Conservation (phyloP, 23 red algal genomes). For the Gracilaria caudata region DNA sequence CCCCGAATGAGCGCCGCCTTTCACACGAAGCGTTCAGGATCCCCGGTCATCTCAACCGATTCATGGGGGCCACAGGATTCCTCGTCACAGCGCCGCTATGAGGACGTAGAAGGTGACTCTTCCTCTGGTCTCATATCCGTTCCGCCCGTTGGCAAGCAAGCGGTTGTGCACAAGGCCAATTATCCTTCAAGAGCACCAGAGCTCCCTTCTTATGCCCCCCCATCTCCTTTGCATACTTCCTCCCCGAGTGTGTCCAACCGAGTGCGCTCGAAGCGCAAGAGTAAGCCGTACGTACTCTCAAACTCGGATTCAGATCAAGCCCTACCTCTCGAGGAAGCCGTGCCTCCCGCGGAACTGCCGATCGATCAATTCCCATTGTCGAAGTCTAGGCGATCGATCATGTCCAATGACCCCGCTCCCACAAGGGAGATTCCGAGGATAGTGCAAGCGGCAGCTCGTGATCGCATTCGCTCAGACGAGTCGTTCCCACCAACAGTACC, state of each 20-base stretch:
- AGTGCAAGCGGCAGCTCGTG: not conserved
- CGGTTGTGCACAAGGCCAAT: constrained; percentile 53
- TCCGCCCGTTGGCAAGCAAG: constrained; percentile 41
- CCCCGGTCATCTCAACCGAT: constrained; percentile 22
- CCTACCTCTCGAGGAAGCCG: not conserved
- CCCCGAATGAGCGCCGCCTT: constrained; percentile 50
- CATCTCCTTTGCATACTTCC: constrained; percentile 14
- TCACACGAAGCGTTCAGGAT: not conserved
- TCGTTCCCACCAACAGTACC: constrained; percentile 10
- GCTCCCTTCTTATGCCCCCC: constrained; percentile 16
- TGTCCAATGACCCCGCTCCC: constrained; percentile 13
- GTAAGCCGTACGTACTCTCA: constrained; percentile 34
- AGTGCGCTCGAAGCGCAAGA: constrained; percentile 46
- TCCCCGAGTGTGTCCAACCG: constrained; percentile 5
- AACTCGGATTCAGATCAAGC: not conserved
- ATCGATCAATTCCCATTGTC: constrained; percentile 12
- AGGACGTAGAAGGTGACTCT: constrained; percentile 52
- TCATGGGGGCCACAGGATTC: constrained; percentile 52
- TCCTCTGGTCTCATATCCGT: constrained; percentile 38
- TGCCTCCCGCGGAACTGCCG: constrained; percentile 8
- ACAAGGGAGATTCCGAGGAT: constrained; percentile 9
- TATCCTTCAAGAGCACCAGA: constrained; percentile 23
- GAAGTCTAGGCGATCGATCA: constrained; percentile 7
- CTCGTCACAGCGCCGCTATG: constrained; percentile 42
- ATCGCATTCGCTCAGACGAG: constrained; percentile 18